A percentile compares a stretch with the other conserved stretches of the same genome.
Evolutionary conservation across 2,329 filamentous ascomycete genomes (phyloP).

Genomic region (Teratosphaeria zuluensis): DNA sequence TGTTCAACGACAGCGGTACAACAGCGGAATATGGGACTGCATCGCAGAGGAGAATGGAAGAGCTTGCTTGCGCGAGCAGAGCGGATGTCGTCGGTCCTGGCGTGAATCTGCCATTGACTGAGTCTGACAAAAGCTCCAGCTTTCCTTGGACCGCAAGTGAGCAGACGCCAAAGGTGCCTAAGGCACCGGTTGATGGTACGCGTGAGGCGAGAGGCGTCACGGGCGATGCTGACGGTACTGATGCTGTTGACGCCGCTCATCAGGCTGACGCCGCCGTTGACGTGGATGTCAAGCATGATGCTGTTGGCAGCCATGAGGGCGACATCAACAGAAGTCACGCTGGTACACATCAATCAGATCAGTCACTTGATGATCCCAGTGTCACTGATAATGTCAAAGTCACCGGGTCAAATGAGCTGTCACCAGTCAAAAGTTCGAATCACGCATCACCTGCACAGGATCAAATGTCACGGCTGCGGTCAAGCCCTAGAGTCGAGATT

Average conservation of each 20-base stretch:
- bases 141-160: slow-evolving; percentile 18
- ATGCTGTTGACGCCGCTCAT: background rate
- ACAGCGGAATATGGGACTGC: slow-evolving; percentile 34
- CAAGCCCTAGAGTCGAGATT: slow-evolving; percentile 18
- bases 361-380: too few relatives aligned
- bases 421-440: background rate
- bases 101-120: slow-evolving; percentile 1
- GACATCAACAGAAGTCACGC: background rate
- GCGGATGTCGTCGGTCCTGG: background rate
- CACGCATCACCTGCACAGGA: background rate
- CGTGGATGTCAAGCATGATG: background rate
- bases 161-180: slow-evolving; percentile 1
- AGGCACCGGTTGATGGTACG: background rate
- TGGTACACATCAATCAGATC: background rate
- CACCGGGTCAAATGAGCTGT: background rate
- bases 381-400: too few relatives aligned
- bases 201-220: background rate
- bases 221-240: background rate
- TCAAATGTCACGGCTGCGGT: slow-evolving; percentile 5
- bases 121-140: slow-evolving; percentile 14
- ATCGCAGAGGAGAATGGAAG: slow-evolving; percentile 31
- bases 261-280: background rate
- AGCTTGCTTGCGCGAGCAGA: slow-evolving; percentile 18
- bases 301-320: background rate
- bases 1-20: slow-evolving; percentile 34